Evolutionary conservation across 345 rosid species (phyloP), one percentile per base, ranked within the genome.

Genomic region (Hevea brasiliensis): DNA sequence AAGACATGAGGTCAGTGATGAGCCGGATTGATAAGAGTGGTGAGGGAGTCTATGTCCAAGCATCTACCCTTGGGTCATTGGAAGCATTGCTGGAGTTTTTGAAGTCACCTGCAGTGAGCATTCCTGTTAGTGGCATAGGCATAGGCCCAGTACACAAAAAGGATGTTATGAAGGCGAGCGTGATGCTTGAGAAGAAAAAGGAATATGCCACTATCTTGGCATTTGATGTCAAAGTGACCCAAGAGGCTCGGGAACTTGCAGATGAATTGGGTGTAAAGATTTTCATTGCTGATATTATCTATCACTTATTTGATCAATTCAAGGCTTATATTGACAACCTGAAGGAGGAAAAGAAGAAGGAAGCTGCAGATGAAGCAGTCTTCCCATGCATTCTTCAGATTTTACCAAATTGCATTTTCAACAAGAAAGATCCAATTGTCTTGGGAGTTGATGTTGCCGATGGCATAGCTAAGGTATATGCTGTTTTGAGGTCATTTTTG

Each of bases 11-110:
- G 75, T 88, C 95, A 21, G 97, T 92, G 65, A 80, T 89, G 90
- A 91, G 83, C 83, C 87, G 97, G 68, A 88, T 92, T 26, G 98
- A 95, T 78, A 88, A 79, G 84, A 89, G 89, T 61, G 96, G 97
- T 8, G 97, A 89, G 87, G 99, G 98, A 74, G 98, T 92, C 41
- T 91, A 84, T 77, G 99, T 95, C 29, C 98, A 95, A 83, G 96
- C 98, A 53, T 95, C 99, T 21, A 95, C 99, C 7, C 84, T 92
- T 61, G 98, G 99, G 48, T 95, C 98, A 27, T 82, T 95, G 79
- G 98, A 95, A 87, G 99, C 99, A 15, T 79, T 95, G 81, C 89
- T 92, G 71, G 98, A 92, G 73, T 95, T 85, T 82, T 78, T 95
- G 83, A 92, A 89, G 87, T 80, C 99, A 35, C 97, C 93, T 8